A percentile compares a stretch with the other conserved stretches of the same genome.
Conservation (phyloP, 2,329 filamentous ascomycete species). For the Fusarium fracticaudum region DNA sequence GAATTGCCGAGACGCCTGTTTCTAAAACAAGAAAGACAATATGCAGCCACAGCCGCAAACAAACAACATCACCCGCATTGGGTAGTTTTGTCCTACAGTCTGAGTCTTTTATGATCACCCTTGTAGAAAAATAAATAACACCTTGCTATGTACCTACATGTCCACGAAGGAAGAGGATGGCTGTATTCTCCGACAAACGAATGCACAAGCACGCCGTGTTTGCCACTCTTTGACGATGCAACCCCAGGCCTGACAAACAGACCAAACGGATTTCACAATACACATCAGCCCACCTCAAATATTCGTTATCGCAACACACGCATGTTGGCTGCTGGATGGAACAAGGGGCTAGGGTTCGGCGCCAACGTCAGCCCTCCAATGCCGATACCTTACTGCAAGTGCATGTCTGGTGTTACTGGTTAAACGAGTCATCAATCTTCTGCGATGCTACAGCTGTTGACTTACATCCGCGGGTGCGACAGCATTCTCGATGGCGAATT, state of each 20-base stretch:
- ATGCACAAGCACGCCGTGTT: constrained; percentile 1
- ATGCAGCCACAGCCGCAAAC: constrained; percentile 25
- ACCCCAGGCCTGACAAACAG: constrained; percentile 10
- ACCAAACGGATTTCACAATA: background rate
- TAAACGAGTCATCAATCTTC: background rate
- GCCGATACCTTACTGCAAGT: background rate
- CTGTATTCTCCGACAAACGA: constrained; percentile 27
- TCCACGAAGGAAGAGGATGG: background rate
- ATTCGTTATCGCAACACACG: constrained; percentile 6
- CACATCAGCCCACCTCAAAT: constrained; percentile 11
- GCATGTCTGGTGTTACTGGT: background rate
- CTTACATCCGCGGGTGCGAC: background rate
- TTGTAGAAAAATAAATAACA: background rate
- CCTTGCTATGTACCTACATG: background rate
- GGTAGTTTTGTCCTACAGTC: constrained; percentile 5
- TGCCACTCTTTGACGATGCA: constrained; percentile 23
- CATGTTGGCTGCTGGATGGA: background rate
- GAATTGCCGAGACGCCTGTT: constrained; percentile 19
- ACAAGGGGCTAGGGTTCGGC: constrained; percentile 1
- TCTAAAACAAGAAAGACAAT: background rate
- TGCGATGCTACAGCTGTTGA: background rate
- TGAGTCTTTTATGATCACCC: background rate
- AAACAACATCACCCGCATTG: constrained; percentile 10
- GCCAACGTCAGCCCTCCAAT: constrained; percentile 5
- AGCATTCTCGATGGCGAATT: background rate